A percentile compares a stretch with the other conserved stretches of the same genome.
phyloP scores from a whole-genome alignment of 2,329 filamentous ascomycete genomes.

The Exophiala bonariae region DNA sequence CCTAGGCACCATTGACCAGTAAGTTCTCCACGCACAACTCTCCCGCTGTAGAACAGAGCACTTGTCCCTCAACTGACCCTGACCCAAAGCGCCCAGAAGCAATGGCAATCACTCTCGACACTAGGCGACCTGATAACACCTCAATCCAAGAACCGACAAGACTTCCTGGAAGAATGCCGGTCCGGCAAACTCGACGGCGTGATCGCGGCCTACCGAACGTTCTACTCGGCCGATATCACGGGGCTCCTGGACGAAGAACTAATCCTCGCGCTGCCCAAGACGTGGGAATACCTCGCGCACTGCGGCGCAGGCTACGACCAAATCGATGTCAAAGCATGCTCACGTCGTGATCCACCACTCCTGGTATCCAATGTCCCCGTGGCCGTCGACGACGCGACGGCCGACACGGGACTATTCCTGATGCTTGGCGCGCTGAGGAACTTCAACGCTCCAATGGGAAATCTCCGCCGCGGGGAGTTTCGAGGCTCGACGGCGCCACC shows the following conservation, averaged over 20 bases:
- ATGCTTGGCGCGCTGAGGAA: slow-evolving; percentile 77
- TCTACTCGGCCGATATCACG: slow-evolving; percentile 63
- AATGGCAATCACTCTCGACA: slow-evolving; percentile 62
- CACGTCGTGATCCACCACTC: slow-evolving; percentile 55
- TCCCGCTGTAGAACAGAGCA: too few relatives aligned
- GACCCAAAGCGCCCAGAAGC: slow-evolving; percentile 54
- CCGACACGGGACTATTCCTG: slow-evolving; percentile 77
- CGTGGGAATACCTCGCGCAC: slow-evolving; percentile 39
- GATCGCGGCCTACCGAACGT: slow-evolving; percentile 69
- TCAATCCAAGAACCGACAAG: slow-evolving; percentile 59
- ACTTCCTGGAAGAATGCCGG: slow-evolving; percentile 69
- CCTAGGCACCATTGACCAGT: slow-evolving; percentile 65
- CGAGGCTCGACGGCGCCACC: slow-evolving; percentile 56
- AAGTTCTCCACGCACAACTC: slow-evolving; percentile 29
- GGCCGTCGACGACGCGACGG: slow-evolving; percentile 79
- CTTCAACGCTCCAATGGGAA: slow-evolving; percentile 65
- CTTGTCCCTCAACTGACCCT: slow-evolving; percentile 3
- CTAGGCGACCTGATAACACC: slow-evolving; percentile 67
- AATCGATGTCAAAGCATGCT: slow-evolving; percentile 72
- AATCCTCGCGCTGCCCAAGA: slow-evolving; percentile 49
- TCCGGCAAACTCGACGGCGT: slow-evolving; percentile 67
- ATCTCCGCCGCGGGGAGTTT: slow-evolving; percentile 68
- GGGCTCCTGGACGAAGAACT: slow-evolving; percentile 71
- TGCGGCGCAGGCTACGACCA: slow-evolving; percentile 76
- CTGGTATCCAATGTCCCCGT: slow-evolving; percentile 79